phyloP scores from a whole-genome alignment of 768 basidiomycete species.

The Pholiota conissans region DNA sequence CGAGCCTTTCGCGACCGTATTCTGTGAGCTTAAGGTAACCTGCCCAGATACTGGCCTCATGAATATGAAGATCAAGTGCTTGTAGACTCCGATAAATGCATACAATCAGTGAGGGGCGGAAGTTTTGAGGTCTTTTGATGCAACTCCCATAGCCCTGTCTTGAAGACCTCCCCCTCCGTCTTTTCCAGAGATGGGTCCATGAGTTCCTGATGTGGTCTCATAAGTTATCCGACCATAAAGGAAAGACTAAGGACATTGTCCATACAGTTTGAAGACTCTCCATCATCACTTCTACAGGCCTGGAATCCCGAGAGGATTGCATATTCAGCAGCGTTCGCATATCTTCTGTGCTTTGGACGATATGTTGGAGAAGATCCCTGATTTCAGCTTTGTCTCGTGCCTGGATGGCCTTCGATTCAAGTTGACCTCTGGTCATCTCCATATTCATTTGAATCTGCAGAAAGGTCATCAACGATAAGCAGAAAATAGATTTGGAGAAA shows the following conservation, averaged over 20 bases:
- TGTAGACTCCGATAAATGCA: slow-evolving; percentile 14
- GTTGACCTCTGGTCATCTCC: slow-evolving; percentile 25
- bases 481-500: background rate
- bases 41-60: slow-evolving; percentile 38
- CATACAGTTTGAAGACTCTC: slow-evolving; percentile 39
- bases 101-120: slow-evolving; percentile 44
- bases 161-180: slow-evolving; percentile 30
- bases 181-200: slow-evolving; percentile 32
- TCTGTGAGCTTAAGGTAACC: slow-evolving; percentile 30
- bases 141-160: slow-evolving; percentile 38
- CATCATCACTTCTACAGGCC: slow-evolving; percentile 40
- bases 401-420: slow-evolving; percentile 28
- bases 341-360: slow-evolving; percentile 33
- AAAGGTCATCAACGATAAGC: background rate
- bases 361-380: slow-evolving; percentile 31
- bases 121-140: slow-evolving; percentile 37
- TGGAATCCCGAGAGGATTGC: slow-evolving; percentile 26
- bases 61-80: background rate
- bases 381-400: slow-evolving; percentile 35
- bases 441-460: slow-evolving; percentile 24
- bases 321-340: slow-evolving; percentile 32
- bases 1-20: slow-evolving; percentile 32
- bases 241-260: background rate
- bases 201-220: slow-evolving; percentile 29
- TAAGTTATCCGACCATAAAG: background rate